phyloP scores from a whole-genome alignment of 495 filamentous ascomycete genomes.

The Penicillium salamii region DNA sequence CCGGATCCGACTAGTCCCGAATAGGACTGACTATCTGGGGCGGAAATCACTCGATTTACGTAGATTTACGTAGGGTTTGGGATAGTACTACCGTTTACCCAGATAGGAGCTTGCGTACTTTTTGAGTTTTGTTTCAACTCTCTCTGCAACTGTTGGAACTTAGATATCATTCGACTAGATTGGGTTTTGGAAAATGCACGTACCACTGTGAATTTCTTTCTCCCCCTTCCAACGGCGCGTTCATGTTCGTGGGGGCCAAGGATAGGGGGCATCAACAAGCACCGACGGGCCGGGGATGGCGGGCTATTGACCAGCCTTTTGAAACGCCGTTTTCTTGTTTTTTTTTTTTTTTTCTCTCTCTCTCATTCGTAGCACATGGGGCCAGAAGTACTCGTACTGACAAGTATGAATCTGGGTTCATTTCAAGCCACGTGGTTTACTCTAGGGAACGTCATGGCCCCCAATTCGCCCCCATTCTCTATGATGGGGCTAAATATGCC shows the following conservation, averaged over 20 bases:
- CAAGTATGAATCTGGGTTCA: background rate
- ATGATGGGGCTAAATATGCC: constrained; percentile 10
- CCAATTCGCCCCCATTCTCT: constrained; percentile 6
- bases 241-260: constrained; percentile 23
- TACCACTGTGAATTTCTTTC: background rate
- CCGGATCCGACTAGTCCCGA: background rate
- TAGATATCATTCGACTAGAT: background rate
- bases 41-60: background rate
- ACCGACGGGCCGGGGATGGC: constrained; percentile 10
- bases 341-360: background rate
- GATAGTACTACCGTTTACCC: background rate
- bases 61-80: background rate
- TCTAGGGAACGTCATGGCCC: constrained; percentile 5
- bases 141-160: background rate
- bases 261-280: constrained; percentile 5
- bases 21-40: background rate
- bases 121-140: background rate
- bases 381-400: too few relatives aligned
- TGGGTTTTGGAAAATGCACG: background rate
- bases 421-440: background rate
- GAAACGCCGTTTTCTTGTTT: background rate
- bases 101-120: background rate
- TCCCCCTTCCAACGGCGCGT: constrained; percentile 20
- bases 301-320: background rate
- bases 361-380: too few relatives aligned